Evolutionary conservation across 495 filamentous ascomycete genomes (phyloP), one percentile per base, ranked within the genome.

Genomic region (Lentithecium fluviatile): DNA sequence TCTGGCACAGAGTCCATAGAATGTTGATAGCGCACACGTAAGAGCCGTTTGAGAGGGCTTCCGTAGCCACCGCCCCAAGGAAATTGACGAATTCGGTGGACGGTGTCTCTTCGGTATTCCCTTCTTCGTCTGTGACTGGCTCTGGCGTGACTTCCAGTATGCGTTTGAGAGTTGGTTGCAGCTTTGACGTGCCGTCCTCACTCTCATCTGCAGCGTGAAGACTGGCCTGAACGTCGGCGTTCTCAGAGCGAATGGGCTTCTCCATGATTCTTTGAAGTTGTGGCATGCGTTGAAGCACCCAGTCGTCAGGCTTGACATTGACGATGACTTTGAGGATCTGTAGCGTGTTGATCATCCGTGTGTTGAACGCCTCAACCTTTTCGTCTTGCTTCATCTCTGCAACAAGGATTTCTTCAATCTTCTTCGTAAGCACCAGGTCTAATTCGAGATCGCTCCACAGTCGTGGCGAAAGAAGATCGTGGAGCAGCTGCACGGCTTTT

Each of bases 361-460:
- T 96, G 45, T 85, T 81, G 62, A 87, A 87, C 2, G 59, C 54
- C 34, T 77, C 75, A 57, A 23, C 70, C 71, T 87, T 64, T 49
- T 87, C 85, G 42, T 87, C 82, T 1, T 77, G 76, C 53, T 73
- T 71, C 21, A 68, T 62, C n/a, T 78, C 76, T 6, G 64, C 48
- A 10, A 86, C 82, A 2, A 96, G 74, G 45, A 95, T 85, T 2
- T 84, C 83, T 58, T 97, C 93, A 6, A 90, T 96, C 52, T 91
- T 85, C 60, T 91, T 94, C 12, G 88, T 88, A 65, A 96, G 93
- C 37, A 96, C 78, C 21, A 55, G 42, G 67, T 97, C 94, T 42
- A 97, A 79, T 34, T 96, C 91, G 24, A 97, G 76, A 68, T 97
- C 94, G 23, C 84, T 87, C 95, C 95, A 99, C 70, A 88, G 95